Evolutionary conservation across 2,329 filamentous ascomycete genomes (phyloP), one percentile per base, ranked within the genome.

Genomic region (Colletotrichum kahawae): DNA sequence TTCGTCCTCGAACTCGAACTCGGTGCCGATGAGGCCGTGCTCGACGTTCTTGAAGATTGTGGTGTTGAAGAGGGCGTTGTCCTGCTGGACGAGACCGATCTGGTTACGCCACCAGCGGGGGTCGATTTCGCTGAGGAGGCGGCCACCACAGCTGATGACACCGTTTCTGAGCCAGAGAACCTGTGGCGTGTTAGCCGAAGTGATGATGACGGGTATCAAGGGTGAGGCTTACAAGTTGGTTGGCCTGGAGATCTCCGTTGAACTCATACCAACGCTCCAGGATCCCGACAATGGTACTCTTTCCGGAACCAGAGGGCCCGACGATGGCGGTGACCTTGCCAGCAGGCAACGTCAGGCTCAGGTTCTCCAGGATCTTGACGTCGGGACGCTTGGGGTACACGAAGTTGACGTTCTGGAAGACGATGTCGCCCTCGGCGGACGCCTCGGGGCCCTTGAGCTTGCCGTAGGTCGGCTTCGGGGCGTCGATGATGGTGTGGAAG

Each of bases 101-200:
- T 98, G 95, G 81, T 96, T 95, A 71, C 97, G 93, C 76, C 98
- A 87, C 96, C 96, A 98, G 67, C 92, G 92, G 36, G 98, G 89
- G 80, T 98, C 98, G 64, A 98, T 87, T 1, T 89, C 93, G 79
- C 91, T 91, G 70, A 98, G 57, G 14, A 68, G 29, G 3, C 65
- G 64, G 1, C 65, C 70, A 12, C 74, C 74, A n/a, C 72, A 71
- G n/a, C 51, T 73, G 70, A 76, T 70, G 29, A 76, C 33, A 8
- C 74, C 38, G 56, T 80, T 84, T 21, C 83, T 79, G 6, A 85
- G 80, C 82, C 84, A 85, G 51, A 82, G 82, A n/a, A 84, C 83
- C 5, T 80, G 64, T 64, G 1, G 79, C 78, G 4, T 21, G n/a
- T 75, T 33, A 72, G 38, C 7, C 93, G 78, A 93, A 92, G 9